Evolutionary conservation across 2,329 filamentous ascomycete species (phyloP).

Genomic region (Botrytis elliptica): DNA sequence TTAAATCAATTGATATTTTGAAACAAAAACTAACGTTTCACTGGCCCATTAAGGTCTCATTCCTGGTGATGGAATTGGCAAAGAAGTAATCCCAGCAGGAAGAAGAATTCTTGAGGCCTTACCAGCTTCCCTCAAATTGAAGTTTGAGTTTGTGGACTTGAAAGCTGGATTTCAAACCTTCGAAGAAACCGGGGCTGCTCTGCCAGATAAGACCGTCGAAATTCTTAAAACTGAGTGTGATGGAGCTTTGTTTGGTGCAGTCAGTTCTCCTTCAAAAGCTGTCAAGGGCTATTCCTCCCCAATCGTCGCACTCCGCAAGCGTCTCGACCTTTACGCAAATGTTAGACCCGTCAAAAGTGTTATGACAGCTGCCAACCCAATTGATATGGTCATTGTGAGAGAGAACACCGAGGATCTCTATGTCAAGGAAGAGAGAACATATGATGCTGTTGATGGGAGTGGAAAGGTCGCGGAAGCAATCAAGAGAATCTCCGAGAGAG

Average conservation of each 20-base stretch:
- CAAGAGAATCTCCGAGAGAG: constrained; percentile 90
- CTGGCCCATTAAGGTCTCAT: constrained; percentile 69
- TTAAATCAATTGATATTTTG: background rate
- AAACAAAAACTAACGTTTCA: constrained; percentile 22
- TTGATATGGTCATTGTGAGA: constrained; percentile 93
- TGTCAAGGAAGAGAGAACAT: constrained; percentile 91
- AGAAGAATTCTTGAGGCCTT: constrained; percentile 90
- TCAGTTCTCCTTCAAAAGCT: constrained; percentile 84
- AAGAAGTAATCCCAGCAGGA: constrained; percentile 95
- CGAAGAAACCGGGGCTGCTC: constrained; percentile 80
- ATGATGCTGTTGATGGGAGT: constrained; percentile 62
- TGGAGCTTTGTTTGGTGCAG: constrained; percentile 93
- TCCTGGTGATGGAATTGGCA: constrained; percentile 95
- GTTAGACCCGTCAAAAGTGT: constrained; percentile 92
- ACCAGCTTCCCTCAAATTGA: constrained; percentile 83
- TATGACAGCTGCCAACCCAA: constrained; percentile 58
- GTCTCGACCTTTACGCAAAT: constrained; percentile 93
- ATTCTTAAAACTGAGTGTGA: constrained; percentile 89
- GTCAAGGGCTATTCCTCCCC: constrained; percentile 96
- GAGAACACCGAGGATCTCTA: constrained; percentile 96
- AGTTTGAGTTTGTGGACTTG: constrained; percentile 92
- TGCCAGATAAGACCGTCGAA: constrained; percentile 88
- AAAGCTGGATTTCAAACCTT: constrained; percentile 93
- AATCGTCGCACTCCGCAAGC: constrained; percentile 86
- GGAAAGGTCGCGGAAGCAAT: constrained; percentile 94